These are phyloP conservation scores for Colletotrichum brevisporum DNA, from an alignment of 2,329 filamentous ascomycete genomes.

Conservation along the genomic window DNA sequence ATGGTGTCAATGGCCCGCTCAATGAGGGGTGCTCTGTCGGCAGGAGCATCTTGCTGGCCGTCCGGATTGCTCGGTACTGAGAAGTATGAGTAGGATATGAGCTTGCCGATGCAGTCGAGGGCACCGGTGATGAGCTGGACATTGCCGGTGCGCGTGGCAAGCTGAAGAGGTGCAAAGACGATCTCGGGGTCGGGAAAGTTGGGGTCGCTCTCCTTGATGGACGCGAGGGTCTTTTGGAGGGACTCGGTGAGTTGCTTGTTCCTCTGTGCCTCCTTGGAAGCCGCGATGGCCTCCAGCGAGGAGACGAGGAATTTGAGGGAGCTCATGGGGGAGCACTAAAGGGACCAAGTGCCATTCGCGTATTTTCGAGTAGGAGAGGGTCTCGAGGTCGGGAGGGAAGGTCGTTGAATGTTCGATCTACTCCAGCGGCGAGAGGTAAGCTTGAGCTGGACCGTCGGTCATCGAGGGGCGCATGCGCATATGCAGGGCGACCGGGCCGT, in stretches of 20 bases:
- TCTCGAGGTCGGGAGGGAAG: slow-evolving; percentile 20
- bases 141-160: slow-evolving; percentile 89
- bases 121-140: slow-evolving; percentile 89
- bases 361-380: background rate
- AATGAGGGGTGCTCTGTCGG: slow-evolving; percentile 85
- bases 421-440: slow-evolving; percentile 24
- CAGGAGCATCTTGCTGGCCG: slow-evolving; percentile 43
- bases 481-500: slow-evolving; percentile 33
- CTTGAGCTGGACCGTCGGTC: slow-evolving; percentile 27
- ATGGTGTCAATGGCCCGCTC: slow-evolving; percentile 99
- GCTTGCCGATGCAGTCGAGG: slow-evolving; percentile 97
- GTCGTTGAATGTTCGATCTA: slow-evolving; percentile 10
- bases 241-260: slow-evolving; percentile 88
- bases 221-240: slow-evolving; percentile 83
- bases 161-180: slow-evolving; percentile 90
- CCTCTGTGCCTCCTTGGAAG: slow-evolving; percentile 90
- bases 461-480: slow-evolving; percentile 40
- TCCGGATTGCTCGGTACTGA: slow-evolving; percentile 74
- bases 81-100: slow-evolving; percentile 99
- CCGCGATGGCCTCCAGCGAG: slow-evolving; percentile 90
- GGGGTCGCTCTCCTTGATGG: slow-evolving; percentile 87
- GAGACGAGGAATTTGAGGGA: slow-evolving; percentile 97
- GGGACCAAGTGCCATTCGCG: slow-evolving; percentile 61
- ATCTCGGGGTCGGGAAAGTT: slow-evolving; percentile 90
- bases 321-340: slow-evolving; percentile 77